Conservation (phyloP, 176 grass and related monocot genomes). For the Carex littledalei region DNA sequence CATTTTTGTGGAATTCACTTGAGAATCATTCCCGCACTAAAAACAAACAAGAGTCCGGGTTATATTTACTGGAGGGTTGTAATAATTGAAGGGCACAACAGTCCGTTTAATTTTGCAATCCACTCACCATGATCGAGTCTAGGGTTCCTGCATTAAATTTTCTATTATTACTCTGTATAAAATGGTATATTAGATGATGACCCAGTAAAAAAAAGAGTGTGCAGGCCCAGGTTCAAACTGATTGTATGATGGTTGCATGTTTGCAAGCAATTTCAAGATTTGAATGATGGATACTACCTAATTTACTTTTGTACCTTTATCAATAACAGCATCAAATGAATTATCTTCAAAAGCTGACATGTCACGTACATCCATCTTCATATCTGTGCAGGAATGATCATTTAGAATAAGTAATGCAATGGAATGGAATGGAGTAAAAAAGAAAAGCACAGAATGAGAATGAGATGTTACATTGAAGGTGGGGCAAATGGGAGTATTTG, state of each 20-base stretch:
- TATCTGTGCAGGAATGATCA: conserved; percentile 28
- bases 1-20: conserved; percentile 69
- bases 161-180: no score
- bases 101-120: conserved; percentile 20
- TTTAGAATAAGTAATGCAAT: no score
- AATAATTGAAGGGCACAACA: conserved; percentile 21
- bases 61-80: conserved; percentile 6
- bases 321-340: conserved; percentile 88
- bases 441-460: no score
- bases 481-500: conserved; percentile 57
- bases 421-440: no score
- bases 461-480: conserved; percentile 54
- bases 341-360: conserved; percentile 59
- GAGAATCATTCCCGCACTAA: conserved; percentile 78
- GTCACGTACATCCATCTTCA: conserved; percentile 84
- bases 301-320: conserved; percentile 54
- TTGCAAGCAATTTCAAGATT: no score
- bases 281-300: no score
- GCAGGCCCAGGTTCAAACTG: no score
- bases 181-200: no score
- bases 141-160: conserved; percentile 52
- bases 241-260: no score
- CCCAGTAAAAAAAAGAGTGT: no score
- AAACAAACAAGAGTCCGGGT: conserved; percentile 30
- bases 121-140: conserved; percentile 95